Evolutionary conservation across 2,329 filamentous ascomycete species (phyloP).

Genomic region (Cordyceps fumosorosea): DNA sequence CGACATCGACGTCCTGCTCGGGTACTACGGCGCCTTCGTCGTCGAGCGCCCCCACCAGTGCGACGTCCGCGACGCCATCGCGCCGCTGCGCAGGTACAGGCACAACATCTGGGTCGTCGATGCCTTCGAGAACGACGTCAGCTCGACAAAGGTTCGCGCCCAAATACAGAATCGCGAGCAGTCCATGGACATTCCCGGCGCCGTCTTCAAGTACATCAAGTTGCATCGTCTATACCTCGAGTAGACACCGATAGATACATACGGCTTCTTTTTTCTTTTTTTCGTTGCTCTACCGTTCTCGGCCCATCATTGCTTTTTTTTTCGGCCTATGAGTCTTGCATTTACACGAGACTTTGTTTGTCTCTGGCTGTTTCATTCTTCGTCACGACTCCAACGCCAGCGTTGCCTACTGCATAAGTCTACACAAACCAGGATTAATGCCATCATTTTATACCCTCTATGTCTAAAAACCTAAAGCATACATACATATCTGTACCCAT

Average conservation of each 20-base stretch:
- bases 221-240: constrained; percentile 54
- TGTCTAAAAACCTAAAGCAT: background rate
- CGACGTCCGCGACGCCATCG: constrained; percentile 80
- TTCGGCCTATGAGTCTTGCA: background rate
- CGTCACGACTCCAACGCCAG: constrained; percentile 1
- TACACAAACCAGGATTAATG: constrained; percentile 6
- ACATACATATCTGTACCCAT: background rate
- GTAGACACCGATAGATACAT: background rate
- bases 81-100: constrained; percentile 74
- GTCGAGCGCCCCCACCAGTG: constrained; percentile 77
- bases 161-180: constrained; percentile 72
- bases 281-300: background rate
- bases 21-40: constrained; percentile 76
- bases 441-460: constrained; percentile 8
- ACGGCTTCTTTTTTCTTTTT: background rate
- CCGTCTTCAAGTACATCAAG: constrained; percentile 69
- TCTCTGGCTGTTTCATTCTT: background rate
- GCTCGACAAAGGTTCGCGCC: constrained; percentile 68
- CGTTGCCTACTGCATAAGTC: constrained; percentile 1
- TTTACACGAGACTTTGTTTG: background rate
- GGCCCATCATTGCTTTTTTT: background rate
- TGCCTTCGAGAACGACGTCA: constrained; percentile 59
- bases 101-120: constrained; percentile 77
- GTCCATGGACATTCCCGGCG: constrained; percentile 68
- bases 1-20: constrained; percentile 83